Percentiles rank a stretch among this genome's conserved stretches.
phyloP scores from a whole-genome alignment of 805 yeast species.

The Tetrapisispora fleetii region DNA sequence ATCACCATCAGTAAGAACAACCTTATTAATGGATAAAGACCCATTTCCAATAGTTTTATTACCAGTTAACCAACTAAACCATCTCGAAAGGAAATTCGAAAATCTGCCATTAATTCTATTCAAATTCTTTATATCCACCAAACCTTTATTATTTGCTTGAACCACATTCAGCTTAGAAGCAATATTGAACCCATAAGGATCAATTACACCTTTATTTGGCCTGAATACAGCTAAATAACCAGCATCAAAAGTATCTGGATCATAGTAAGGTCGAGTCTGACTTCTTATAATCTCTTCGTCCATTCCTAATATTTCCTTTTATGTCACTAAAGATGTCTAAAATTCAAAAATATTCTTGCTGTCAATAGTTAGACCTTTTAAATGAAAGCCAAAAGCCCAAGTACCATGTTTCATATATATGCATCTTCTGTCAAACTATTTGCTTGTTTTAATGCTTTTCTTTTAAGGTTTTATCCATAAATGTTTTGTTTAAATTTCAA shows the following conservation, averaged over 20 bases:
- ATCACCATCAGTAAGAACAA: background rate
- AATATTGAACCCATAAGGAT: slow-evolving; percentile 33
- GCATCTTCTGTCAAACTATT: background rate
- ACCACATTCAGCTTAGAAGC: slow-evolving; percentile 32
- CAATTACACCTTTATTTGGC: slow-evolving; percentile 54
- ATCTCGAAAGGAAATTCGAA: slow-evolving; percentile 4
- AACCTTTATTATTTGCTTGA: slow-evolving; percentile 11
- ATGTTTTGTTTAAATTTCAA: background rate
- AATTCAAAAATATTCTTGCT: no score
- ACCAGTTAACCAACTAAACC: background rate
- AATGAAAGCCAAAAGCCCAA: no score
- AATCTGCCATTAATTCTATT: slow-evolving; percentile 4
- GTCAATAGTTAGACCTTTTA: no score
- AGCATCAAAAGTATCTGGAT: slow-evolving; percentile 55
- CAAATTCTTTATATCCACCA: background rate
- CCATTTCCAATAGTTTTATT: background rate
- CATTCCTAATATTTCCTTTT: background rate
- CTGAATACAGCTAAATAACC: slow-evolving; percentile 51
- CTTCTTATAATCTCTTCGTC: slow-evolving; percentile 6
- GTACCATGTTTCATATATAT: no score
- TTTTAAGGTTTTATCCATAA: no score
- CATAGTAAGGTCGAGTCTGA: slow-evolving; percentile 56
- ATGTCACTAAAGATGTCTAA: no score
- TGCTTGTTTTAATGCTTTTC: background rate
- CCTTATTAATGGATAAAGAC: background rate